A percentile compares a stretch with the other conserved stretches of the same genome.
Evolutionary conservation across 2,329 filamentous ascomycete species (phyloP).

Genomic region (Aspergillus sclerotialis): DNA sequence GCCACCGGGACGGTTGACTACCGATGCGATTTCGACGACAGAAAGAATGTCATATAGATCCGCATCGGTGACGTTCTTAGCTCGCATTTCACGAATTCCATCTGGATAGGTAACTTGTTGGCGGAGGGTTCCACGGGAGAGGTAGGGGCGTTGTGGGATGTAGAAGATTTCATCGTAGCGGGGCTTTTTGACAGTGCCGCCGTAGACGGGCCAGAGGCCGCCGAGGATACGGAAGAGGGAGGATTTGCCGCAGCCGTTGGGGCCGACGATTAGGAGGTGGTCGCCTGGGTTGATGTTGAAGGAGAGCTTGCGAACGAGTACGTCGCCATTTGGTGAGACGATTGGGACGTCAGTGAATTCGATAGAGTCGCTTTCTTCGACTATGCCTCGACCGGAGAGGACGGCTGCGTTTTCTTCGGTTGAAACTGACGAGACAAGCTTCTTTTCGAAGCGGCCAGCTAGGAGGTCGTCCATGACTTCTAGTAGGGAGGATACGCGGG

Average conservation of each 20-base stretch:
- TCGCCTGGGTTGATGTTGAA: constrained; percentile 82
- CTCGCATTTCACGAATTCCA: constrained; percentile 75
- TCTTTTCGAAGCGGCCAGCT: constrained; percentile 89
- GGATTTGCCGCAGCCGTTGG: constrained; percentile 95
- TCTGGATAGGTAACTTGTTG: constrained; percentile 98
- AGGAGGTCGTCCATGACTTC: constrained; percentile 94
- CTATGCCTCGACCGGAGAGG: constrained; percentile 70
- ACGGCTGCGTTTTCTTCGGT: constrained; percentile 77
- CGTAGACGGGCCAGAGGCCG: constrained; percentile 95
- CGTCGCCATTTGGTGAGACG: constrained; percentile 92
- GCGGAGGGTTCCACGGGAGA: constrained; percentile 83
- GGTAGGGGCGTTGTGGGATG: constrained; percentile 90
- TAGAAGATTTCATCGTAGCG: constrained; percentile 94
- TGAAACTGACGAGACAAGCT: constrained; percentile 80
- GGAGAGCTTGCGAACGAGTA: constrained; percentile 76
- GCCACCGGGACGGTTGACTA: constrained; percentile 71
- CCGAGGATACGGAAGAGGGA: constrained; percentile 94
- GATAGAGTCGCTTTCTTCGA: constrained; percentile 77
- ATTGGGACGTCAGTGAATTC: constrained; percentile 87
- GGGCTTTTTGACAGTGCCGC: constrained; percentile 85
- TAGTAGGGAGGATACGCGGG: constrained; percentile 78
- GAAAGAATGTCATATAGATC: constrained; percentile 72
- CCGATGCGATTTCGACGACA: constrained; percentile 72
- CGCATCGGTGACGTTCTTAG: constrained; percentile 72
- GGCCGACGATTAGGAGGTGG: constrained; percentile 88